Evolutionary conservation across 2,329 filamentous ascomycete genomes (phyloP).

Genomic region (Ramichloridium luteum): DNA sequence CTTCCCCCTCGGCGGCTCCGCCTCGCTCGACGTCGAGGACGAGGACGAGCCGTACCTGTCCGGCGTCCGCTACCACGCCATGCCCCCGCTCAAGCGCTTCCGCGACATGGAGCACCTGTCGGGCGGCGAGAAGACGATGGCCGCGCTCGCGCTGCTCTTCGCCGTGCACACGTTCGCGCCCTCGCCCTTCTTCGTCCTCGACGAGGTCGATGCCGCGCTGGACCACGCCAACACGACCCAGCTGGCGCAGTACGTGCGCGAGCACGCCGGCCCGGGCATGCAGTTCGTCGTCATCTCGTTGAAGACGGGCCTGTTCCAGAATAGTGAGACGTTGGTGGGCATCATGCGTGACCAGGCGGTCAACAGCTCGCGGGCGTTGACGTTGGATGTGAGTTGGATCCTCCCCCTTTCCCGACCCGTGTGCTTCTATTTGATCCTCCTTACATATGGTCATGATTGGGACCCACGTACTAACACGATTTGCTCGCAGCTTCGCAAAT

Average conservation of each 20-base stretch:
- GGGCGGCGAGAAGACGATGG: conserved; percentile 98
- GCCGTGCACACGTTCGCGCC: conserved; percentile 95
- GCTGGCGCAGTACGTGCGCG: conserved; percentile 89
- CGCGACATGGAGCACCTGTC: conserved; percentile 97
- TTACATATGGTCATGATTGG: not conserved
- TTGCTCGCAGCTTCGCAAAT: conserved; percentile 7
- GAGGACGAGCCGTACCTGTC: conserved; percentile 92
- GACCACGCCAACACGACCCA: conserved; percentile 95
- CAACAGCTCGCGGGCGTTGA: conserved; percentile 84
- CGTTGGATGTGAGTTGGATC: conserved; percentile 69
- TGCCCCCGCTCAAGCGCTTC: conserved; percentile 97
- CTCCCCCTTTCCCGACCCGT: not conserved
- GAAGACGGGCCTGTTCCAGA: conserved; percentile 91
- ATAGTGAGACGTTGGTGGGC: conserved; percentile 88
- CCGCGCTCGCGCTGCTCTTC: conserved; percentile 87
- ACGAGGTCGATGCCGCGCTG: conserved; percentile 95
- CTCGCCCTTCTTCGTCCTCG: conserved; percentile 91
- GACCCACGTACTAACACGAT: not conserved
- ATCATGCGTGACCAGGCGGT: conserved; percentile 91
- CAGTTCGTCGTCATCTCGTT: conserved; percentile 97
- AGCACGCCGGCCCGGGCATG: conserved; percentile 92
- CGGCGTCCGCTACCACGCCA: conserved; percentile 96
- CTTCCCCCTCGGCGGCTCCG: conserved; percentile 83
- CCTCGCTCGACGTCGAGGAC: conserved; percentile 88
- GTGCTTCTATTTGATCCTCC: conserved; percentile 1